Percentiles rank a stretch among this genome's conserved stretches.
Conservation (phyloP, 352 stramenopile species). For the Phytophthora pisi region DNA sequence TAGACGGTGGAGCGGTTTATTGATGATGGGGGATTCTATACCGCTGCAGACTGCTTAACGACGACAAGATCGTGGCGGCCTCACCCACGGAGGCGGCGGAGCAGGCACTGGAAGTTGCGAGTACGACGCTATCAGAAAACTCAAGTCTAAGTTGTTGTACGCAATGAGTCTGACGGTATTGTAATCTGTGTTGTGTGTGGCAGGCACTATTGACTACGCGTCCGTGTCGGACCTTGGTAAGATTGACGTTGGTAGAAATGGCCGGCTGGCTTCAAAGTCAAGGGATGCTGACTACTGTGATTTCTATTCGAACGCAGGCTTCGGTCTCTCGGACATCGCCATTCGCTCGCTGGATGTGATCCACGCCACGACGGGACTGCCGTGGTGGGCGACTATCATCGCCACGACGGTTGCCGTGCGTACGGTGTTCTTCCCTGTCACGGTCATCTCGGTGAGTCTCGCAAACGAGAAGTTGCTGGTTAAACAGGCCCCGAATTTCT, state of each 20-base stretch:
- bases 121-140: slow-evolving; percentile 13
- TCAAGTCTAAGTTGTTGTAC: slow-evolving; percentile 4
- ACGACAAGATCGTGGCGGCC: slow-evolving; percentile 53
- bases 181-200: not conserved
- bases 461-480: not conserved
- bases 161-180: slow-evolving; percentile 15
- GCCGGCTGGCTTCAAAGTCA: not conserved
- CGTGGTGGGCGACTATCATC: slow-evolving; percentile 89
- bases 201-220: slow-evolving; percentile 57
- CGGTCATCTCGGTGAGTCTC: slow-evolving; percentile 70
- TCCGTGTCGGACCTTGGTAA: slow-evolving; percentile 63
- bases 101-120: slow-evolving; percentile 51
- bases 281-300: not conserved
- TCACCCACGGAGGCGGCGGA: slow-evolving; percentile 53
- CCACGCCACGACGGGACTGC: slow-evolving; percentile 80
- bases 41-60: slow-evolving; percentile 35
- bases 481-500: not conserved
- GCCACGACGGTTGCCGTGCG: slow-evolving; percentile 81
- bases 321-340: slow-evolving; percentile 72
- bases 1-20: slow-evolving; percentile 3
- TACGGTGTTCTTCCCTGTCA: slow-evolving; percentile 76
- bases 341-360: slow-evolving; percentile 78
- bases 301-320: slow-evolving; percentile 33
- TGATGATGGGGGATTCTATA: not conserved
- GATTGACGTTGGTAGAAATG: not conserved